Base-by-base conservation (phyloP, 192 early-diverging fungal species). In the Linderina pennispora region DNA sequence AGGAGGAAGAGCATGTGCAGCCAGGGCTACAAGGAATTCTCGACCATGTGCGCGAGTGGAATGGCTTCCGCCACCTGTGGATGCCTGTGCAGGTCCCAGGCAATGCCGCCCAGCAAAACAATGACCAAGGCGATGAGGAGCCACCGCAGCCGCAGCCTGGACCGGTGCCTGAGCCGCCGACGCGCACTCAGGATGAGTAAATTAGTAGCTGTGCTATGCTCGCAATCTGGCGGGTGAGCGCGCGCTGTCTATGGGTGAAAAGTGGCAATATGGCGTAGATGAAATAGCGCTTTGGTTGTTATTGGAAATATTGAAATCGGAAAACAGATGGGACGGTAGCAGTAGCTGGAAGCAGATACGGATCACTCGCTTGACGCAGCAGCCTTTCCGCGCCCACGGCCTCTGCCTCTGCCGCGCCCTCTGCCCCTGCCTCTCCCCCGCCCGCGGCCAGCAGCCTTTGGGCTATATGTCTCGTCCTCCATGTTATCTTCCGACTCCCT, bases 71-170 rank as follows among this genome's bases (percentile, higher is more conserved):
- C 8, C 35, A 36, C 15, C 8, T 36, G 35, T 36, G 8, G 8
- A 36, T 36, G 35, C 35, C 35, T 5, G 35, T 8, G 4, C 35
- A 5, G 8, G 13, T 36, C n/a, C n/a, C n/a, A n/a, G n/a, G n/a
- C n/a, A n/a, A n/a, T n/a, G n/a, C n/a, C n/a, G n/a, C n/a, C n/a
- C n/a, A 37, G 21, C 14, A 34, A 19, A 22, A 57, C 25, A 28
- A 44, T 24, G 25, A 40, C n/a, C 39, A 62, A 25, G 26, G 22
- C 3, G 32, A 38, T 18, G 26, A 15, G 11, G 41, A 26, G 7
- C 65, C 65, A 13, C 58, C 57, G n/a, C 37, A 40, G 17, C 65
- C 65, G 1, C 58, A 62, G 53, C 65, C 65, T 22, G 65, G 65
- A 3, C 65, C 54, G 1, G 58, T 45, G 4, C 33, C 44, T 9